A percentile compares a stretch with the other conserved stretches of the same genome.
phyloP scores from a whole-genome alignment of 148 eudicot species.

The Spergularia marina region DNA sequence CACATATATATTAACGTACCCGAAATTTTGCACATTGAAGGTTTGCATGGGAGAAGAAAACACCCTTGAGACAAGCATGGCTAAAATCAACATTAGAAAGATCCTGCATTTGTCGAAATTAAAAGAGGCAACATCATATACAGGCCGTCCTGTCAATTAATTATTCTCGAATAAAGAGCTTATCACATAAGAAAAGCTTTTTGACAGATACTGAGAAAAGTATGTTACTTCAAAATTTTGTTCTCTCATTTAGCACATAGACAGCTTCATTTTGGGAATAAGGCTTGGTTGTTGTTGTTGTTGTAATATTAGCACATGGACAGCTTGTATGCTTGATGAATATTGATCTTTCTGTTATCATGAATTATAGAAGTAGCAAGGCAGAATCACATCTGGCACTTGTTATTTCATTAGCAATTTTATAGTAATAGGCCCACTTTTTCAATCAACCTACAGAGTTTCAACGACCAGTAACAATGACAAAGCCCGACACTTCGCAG shows the following conservation, averaged over 20 bases:
- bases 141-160: neutral
- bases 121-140: neutral
- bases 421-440: no score
- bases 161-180: neutral
- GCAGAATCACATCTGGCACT: neutral
- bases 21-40: slow-evolving; percentile 92
- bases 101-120: slow-evolving; percentile 44
- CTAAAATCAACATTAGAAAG: slow-evolving; percentile 93
- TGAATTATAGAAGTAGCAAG: neutral
- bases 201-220: neutral
- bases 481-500: neutral
- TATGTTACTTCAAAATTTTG: neutral
- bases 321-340: neutral
- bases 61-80: slow-evolving; percentile 74
- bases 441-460: no score
- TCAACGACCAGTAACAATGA: neutral
- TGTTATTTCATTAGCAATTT: no score
- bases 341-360: neutral
- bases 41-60: slow-evolving; percentile 95
- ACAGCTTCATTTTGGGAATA: neutral
- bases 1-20: slow-evolving; percentile 33
- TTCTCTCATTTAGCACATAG: neutral
- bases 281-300: no score
- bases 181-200: slow-evolving; percentile 1
- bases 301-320: neutral